phyloP scores from a whole-genome alignment of 768 basidiomycete genomes.

The Collybiopsis luxurians region DNA sequence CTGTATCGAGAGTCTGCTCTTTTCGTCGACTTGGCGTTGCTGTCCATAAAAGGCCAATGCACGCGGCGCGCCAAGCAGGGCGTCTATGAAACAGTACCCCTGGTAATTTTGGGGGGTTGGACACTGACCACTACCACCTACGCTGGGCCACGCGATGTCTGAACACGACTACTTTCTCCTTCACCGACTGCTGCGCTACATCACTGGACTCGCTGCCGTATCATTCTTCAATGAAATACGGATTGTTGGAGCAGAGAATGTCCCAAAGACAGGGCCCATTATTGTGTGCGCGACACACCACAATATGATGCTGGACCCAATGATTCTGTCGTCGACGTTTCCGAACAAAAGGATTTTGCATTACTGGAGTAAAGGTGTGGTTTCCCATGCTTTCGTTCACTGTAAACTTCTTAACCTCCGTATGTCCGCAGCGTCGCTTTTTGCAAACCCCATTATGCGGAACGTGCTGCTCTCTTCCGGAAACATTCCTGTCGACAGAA shows the following conservation, averaged over 20 bases:
- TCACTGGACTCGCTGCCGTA: constrained; percentile 72
- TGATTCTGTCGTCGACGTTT: constrained; percentile 75
- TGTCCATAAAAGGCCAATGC: no score
- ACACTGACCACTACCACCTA: no score
- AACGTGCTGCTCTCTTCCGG: constrained; percentile 84
- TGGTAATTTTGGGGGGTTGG: no score
- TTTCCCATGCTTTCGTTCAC: not conserved
- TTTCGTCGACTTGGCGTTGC: no score
- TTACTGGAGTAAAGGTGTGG: constrained; percentile 89
- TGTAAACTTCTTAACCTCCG: not conserved
- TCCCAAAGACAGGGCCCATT: constrained; percentile 85
- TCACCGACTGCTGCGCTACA: constrained; percentile 67
- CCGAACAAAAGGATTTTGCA: constrained; percentile 81
- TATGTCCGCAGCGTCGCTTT: constrained; percentile 59
- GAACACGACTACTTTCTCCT: constrained; percentile 26
- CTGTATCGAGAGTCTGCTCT: no score
- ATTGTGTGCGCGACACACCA: constrained; percentile 93
- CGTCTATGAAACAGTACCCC: no score
- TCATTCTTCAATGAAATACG: constrained; percentile 90
- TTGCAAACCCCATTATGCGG: constrained; percentile 70
- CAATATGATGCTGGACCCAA: constrained; percentile 94
- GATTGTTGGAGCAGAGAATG: constrained; percentile 85
- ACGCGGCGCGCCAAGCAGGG: no score
- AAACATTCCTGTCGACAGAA: constrained; percentile 97
- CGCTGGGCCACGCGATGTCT: not conserved